Conservation (phyloP, 176 grass and related monocot genomes). For the Miscanthus lutarioriparius region DNA sequence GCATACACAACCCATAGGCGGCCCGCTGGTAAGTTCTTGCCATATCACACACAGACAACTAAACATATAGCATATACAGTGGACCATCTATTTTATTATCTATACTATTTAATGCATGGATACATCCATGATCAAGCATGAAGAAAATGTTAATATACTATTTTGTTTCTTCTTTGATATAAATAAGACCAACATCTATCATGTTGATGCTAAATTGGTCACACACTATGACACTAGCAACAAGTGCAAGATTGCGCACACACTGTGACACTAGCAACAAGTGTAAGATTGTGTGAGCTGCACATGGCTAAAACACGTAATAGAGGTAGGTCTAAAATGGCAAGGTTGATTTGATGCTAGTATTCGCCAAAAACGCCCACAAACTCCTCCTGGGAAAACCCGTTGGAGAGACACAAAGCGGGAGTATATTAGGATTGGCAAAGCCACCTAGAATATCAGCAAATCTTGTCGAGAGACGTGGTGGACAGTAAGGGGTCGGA, state of each 20-base stretch:
- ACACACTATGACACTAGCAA: neutral
- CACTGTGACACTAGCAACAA: neutral
- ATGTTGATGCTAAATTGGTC: neutral
- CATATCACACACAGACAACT: neutral
- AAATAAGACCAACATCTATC: neutral
- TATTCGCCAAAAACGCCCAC: neutral
- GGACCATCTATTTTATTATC: neutral
- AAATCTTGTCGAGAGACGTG: too few species aligned
- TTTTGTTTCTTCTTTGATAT: neutral
- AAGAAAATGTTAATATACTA: neutral
- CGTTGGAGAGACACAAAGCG: too few species aligned
- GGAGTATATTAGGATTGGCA: too few species aligned
- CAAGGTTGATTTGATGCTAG: neutral
- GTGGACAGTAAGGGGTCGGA: too few species aligned
- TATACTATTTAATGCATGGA: neutral
- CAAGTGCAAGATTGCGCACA: neutral
- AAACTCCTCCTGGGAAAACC: too few species aligned
- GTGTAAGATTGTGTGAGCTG: neutral
- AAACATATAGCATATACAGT: neutral
- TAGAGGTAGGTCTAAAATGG: too few species aligned
- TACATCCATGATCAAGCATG: neutral
- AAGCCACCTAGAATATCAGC: too few species aligned
- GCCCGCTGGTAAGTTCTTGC: too few species aligned
- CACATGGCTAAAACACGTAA: neutral
- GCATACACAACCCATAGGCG: neutral